These are phyloP conservation scores for Epipyxis sp. DNA, from an alignment of 108 stramenopile species.

Conservation along the genomic window DNA sequence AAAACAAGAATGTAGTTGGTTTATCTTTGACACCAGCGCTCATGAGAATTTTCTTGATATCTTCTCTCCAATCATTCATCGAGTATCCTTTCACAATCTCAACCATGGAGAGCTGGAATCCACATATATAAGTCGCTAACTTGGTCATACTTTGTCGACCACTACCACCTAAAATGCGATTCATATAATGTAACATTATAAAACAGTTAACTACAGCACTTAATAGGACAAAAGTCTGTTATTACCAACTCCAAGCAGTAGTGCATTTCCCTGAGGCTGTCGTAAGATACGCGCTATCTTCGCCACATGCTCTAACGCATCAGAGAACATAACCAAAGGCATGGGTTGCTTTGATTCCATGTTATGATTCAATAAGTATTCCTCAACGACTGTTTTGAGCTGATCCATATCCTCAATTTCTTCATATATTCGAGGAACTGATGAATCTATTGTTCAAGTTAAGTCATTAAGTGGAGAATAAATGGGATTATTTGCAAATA, in stretches of 20 bases:
- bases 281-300: conserved; percentile 61
- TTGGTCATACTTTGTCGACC: conserved; percentile 63
- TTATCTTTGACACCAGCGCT: conserved; percentile 58
- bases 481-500: conserved; percentile 10
- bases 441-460: conserved; percentile 31
- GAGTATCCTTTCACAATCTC: conserved; percentile 67
- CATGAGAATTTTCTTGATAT: conserved; percentile 53
- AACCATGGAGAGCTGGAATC: conserved; percentile 54
- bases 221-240: too few species aligned
- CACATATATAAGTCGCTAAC: conserved; percentile 62
- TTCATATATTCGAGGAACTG: conserved; percentile 44
- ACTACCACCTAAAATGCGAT: too few species aligned
- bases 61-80: conserved; percentile 62
- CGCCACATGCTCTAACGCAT: conserved; percentile 64
- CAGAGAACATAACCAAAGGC: conserved; percentile 65
- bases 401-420: conserved; percentile 49
- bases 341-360: conserved; percentile 62
- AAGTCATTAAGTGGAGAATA: background rate
- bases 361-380: conserved; percentile 64
- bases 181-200: too few species aligned
- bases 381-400: conserved; percentile 50
- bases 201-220: too few species aligned
- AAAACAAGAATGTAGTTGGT: conserved; percentile 62
- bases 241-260: conserved; percentile 66
- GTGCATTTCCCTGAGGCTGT: conserved; percentile 65